These are phyloP conservation scores for Coniochaeta sp. DNA, from an alignment of 2,329 filamentous ascomycete species.

Conservation along the genomic window DNA sequence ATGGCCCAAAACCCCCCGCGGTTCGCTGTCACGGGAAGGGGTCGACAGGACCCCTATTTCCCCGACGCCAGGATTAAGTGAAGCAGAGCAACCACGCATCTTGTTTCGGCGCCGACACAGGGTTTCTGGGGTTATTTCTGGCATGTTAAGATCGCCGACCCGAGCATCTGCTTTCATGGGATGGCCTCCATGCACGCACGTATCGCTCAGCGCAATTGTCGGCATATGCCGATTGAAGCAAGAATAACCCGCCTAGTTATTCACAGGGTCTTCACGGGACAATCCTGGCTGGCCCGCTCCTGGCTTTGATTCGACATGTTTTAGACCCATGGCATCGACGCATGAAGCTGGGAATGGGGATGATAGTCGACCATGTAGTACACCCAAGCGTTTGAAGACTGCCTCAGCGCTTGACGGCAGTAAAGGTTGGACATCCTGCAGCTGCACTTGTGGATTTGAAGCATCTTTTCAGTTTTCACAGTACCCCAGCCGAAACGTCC, in stretches of 20 bases:
- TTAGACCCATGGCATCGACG: slow-evolving; percentile 1
- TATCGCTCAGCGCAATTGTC: background rate
- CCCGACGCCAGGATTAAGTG: background rate
- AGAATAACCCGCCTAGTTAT: background rate
- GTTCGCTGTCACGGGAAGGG: background rate
- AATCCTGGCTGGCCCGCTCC: background rate
- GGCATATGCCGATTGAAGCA: background rate
- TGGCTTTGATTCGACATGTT: background rate
- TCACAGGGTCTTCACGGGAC: background rate
- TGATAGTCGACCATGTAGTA: background rate
- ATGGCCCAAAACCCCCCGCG: background rate
- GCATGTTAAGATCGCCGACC: background rate
- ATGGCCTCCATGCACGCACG: background rate
- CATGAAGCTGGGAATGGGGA: background rate
- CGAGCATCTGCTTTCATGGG: background rate
- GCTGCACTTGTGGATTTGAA: too few relatives aligned
- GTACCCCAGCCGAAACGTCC: background rate
- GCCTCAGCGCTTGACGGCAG: background rate
- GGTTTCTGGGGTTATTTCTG: background rate
- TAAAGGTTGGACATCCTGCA: too few relatives aligned
- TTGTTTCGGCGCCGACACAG: background rate
- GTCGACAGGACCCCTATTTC: background rate
- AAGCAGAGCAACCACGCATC: background rate
- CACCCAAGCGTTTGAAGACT: background rate
- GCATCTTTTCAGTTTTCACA: too few relatives aligned